These are phyloP conservation scores for Stropharia rugosoannulata DNA, from an alignment of 768 basidiomycete genomes.

Conservation along the genomic window DNA sequence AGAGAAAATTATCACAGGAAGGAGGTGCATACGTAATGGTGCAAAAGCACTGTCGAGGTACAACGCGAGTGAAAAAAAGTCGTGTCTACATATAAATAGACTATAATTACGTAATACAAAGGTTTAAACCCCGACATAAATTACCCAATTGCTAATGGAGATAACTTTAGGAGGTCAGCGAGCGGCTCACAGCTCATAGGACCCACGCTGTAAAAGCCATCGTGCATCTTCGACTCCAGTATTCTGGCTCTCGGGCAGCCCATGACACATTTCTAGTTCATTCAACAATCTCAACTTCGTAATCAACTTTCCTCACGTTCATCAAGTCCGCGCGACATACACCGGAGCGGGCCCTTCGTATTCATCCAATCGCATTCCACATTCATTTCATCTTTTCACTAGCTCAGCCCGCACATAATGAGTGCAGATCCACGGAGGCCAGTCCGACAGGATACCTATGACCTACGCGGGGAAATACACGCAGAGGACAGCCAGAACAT, in stretches of 20 bases:
- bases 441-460: conserved; percentile 60
- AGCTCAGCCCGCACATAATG: conserved; percentile 14
- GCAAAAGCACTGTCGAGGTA: no score
- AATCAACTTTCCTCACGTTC: conserved; percentile 2
- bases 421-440: conserved; percentile 25
- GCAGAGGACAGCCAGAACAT: conserved; percentile 40
- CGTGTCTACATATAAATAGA: not conserved
- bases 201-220: not conserved
- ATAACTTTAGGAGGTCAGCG: not conserved
- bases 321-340: no score
- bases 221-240: not conserved
- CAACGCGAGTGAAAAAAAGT: no score
- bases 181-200: not conserved
- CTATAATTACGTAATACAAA: not conserved
- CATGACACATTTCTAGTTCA: not conserved
- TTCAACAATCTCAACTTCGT: not conserved
- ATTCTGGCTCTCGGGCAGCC: not conserved
- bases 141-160: not conserved
- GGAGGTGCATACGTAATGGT: no score
- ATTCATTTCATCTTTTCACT: conserved; percentile 7
- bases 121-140: not conserved
- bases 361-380: conserved; percentile 9
- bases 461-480: conserved; percentile 67
- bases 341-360: conserved; percentile 15
- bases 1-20: not conserved